Evolutionary conservation across 345 rosid genomes (phyloP).

Genomic region (Hevea brasiliensis): DNA sequence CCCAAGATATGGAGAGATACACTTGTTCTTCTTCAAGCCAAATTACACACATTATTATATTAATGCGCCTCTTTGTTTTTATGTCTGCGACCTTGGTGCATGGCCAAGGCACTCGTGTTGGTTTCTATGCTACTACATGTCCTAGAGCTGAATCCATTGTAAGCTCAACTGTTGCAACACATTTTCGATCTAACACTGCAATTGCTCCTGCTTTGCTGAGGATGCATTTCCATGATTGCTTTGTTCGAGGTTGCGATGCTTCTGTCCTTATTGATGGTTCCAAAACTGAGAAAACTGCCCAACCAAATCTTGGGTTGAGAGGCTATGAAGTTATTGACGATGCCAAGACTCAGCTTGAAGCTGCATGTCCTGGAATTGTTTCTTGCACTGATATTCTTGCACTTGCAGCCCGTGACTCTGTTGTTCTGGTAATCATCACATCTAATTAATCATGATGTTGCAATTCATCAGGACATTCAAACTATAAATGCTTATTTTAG

Average conservation of each 20-base stretch:
- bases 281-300: conserved; percentile 46
- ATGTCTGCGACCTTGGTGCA: conserved; percentile 17
- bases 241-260: conserved; percentile 52
- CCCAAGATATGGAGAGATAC: too few relatives aligned
- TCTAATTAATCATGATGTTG: too few relatives aligned
- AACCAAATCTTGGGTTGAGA: conserved; percentile 44
- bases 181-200: conserved; percentile 29
- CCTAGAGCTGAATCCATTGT: conserved; percentile 51
- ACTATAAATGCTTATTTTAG: too few relatives aligned
- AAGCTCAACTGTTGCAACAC: conserved; percentile 32
- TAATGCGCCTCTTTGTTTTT: too few relatives aligned
- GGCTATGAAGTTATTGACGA: conserved; percentile 51
- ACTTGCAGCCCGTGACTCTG: conserved; percentile 56
- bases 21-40: too few relatives aligned
- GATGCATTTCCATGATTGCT: conserved; percentile 64
- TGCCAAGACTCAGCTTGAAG: conserved; percentile 51
- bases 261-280: conserved; percentile 48
- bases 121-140: conserved; percentile 41
- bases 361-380: conserved; percentile 47
- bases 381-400: conserved; percentile 65
- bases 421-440: conserved; percentile 35
- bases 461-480: too few relatives aligned
- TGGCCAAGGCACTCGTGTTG: conserved; percentile 34
- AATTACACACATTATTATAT: too few relatives aligned
- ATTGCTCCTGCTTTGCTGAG: conserved; percentile 50